phyloP scores from a whole-genome alignment of 208 protist species.

The Leishmania martiniquensis region DNA sequence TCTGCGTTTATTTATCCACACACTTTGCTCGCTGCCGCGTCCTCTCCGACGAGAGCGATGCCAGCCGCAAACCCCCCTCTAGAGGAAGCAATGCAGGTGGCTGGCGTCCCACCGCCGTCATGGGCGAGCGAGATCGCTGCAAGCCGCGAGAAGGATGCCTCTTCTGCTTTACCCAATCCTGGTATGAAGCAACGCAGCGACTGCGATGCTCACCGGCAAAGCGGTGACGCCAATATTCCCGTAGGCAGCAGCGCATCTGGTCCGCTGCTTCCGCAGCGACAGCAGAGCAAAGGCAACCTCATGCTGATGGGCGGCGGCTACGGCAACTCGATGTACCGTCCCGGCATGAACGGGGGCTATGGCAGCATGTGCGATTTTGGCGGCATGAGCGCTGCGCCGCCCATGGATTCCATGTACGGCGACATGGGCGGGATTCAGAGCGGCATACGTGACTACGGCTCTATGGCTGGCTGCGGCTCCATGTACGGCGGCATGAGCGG shows the following conservation, averaged over 20 bases:
- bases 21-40: background rate
- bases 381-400: slow-evolving; percentile 26
- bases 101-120: background rate
- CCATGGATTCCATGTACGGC: slow-evolving; percentile 10
- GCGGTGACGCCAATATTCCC: background rate
- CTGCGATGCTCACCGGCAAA: background rate
- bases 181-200: background rate
- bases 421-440: slow-evolving; percentile 9
- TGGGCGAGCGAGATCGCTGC: background rate
- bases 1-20: background rate
- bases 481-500: slow-evolving; percentile 49
- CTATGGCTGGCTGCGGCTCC: slow-evolving; percentile 20
- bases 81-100: background rate
- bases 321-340: slow-evolving; percentile 31
- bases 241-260: background rate
- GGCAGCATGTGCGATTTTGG: slow-evolving; percentile 4
- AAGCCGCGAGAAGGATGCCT: background rate
- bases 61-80: background rate
- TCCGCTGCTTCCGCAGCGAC: background rate
- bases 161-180: background rate
- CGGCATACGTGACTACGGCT: slow-evolving; percentile 31
- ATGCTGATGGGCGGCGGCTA: slow-evolving; percentile 2
- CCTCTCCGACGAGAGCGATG: background rate
- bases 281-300: background rate
- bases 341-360: slow-evolving; percentile 17